phyloP scores from a whole-genome alignment of 441 rosid species.

The Gossypium trilobum region DNA sequence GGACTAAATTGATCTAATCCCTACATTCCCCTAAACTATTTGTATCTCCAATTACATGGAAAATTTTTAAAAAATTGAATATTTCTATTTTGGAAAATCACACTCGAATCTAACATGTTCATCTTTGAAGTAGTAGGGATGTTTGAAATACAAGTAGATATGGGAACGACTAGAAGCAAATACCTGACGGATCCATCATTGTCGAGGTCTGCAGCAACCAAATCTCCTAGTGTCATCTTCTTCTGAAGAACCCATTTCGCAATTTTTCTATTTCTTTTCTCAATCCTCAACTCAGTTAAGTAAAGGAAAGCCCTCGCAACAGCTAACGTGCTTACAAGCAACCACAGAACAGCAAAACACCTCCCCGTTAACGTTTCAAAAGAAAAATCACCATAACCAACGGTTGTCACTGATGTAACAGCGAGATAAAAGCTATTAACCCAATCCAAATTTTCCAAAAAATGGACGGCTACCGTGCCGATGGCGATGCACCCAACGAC shows the following conservation, averaged over 20 bases:
- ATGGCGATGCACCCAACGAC: constrained; percentile 42
- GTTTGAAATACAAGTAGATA: not conserved
- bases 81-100: too few species aligned
- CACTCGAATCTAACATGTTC: too few species aligned
- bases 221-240: constrained; percentile 56
- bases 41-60: too few species aligned
- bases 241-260: constrained; percentile 57
- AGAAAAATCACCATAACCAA: constrained; percentile 58
- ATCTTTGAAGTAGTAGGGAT: too few species aligned
- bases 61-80: too few species aligned
- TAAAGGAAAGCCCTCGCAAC: constrained; percentile 57
- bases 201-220: constrained; percentile 64
- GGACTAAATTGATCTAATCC: too few species aligned
- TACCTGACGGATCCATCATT: constrained; percentile 66
- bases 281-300: constrained; percentile 51
- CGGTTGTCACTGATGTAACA: constrained; percentile 60
- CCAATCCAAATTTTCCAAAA: constrained; percentile 42
- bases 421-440: constrained; percentile 56
- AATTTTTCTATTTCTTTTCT: constrained; percentile 43
- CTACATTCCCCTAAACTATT: too few species aligned
- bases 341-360: constrained; percentile 57
- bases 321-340: constrained; percentile 46
- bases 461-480: constrained; percentile 37
- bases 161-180: not conserved
- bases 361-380: constrained; percentile 39